Percentiles rank a stretch among this genome's conserved stretches.
phyloP scores from a whole-genome alignment of 75 land plant genomes.

The Pinus albicaulis region DNA sequence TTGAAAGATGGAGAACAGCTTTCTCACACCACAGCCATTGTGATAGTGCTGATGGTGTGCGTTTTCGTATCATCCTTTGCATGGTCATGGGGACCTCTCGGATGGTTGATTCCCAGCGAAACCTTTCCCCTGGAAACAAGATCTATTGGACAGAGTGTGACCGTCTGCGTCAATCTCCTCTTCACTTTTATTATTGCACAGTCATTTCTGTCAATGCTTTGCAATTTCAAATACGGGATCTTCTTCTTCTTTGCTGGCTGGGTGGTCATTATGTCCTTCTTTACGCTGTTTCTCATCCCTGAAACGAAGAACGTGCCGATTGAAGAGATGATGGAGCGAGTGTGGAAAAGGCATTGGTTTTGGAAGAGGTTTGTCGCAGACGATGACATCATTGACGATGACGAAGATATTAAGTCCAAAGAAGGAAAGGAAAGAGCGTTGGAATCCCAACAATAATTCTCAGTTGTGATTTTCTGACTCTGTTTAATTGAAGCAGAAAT shows the following conservation, averaged over 20 bases:
- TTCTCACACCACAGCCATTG: not conserved
- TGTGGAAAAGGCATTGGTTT: conserved; percentile 73
- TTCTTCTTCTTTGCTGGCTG: conserved; percentile 76
- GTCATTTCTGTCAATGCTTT: conserved; percentile 28
- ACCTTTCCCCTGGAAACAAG: conserved; percentile 76
- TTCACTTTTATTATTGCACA: conserved; percentile 83
- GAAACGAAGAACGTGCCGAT: conserved; percentile 19
- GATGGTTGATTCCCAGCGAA: conserved; percentile 84
- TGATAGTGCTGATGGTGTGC: conserved; percentile 12
- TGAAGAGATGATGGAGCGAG: conserved; percentile 10
- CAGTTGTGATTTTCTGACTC: no score
- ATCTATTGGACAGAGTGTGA: conserved; percentile 60
- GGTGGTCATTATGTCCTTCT: conserved; percentile 53
- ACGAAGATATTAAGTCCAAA: no score
- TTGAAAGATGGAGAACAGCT: conserved; percentile 12
- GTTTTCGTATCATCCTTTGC: conserved; percentile 39
- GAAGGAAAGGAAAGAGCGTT: no score
- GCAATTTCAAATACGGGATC: conserved; percentile 54
- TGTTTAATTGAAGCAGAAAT: no score
- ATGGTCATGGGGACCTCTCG: conserved; percentile 90
- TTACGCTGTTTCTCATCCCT: conserved; percentile 29
- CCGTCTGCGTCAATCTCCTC: conserved; percentile 62
- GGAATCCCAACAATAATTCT: no score
- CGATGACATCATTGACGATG: no score
- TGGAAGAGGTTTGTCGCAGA: conserved; percentile 34